phyloP scores from a whole-genome alignment of 768 basidiomycete species.

The Ramaria sp. region DNA sequence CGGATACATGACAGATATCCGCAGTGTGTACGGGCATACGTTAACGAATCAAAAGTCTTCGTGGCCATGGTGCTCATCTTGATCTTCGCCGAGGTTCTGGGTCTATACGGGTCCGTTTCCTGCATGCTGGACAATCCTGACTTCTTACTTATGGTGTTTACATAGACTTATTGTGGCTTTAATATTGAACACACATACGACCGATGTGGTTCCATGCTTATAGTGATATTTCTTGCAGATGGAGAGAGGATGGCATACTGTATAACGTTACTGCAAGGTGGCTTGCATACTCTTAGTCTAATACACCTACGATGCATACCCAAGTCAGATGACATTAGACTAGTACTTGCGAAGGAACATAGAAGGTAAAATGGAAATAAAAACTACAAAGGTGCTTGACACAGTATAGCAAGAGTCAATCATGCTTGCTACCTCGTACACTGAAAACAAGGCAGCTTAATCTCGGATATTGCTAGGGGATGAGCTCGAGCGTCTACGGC shows the following conservation, averaged over 20 bases:
- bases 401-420: background rate
- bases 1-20: background rate
- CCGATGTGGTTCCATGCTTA: conserved; percentile 18
- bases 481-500: conserved; percentile 18
- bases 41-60: conserved; percentile 84
- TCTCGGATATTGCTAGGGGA: background rate
- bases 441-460: background rate
- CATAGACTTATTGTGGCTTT: conserved; percentile 58
- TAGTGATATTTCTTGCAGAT: background rate
- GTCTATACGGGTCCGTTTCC: conserved; percentile 59
- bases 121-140: background rate
- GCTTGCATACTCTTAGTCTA: background rate
- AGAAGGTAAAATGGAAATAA: background rate
- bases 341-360: background rate
- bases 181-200: conserved; percentile 79
- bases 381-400: background rate
- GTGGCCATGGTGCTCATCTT: conserved; percentile 96
- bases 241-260: background rate
- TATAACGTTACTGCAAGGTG: background rate
- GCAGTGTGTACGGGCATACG: conserved; percentile 84
- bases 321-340: background rate
- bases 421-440: no score
- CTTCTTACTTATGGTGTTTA: no score
- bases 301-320: background rate
- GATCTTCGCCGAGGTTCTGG: conserved; percentile 86